Evolutionary conservation across 2,329 filamentous ascomycete species (phyloP).

Genomic region (Fusarium palustre): DNA sequence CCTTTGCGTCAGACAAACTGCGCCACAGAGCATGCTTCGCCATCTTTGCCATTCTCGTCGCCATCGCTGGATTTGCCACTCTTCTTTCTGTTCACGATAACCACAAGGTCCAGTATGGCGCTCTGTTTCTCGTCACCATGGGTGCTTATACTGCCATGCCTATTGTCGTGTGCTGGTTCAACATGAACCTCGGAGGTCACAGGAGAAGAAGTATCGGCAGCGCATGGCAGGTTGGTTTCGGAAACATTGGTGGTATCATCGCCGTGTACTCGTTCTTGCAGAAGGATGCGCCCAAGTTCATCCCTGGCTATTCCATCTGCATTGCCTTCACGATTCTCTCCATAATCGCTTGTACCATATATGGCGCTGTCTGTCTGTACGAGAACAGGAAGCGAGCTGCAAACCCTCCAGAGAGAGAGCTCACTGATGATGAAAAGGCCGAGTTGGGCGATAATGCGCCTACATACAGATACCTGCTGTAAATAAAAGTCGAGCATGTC

Average conservation of each 20-base stretch:
- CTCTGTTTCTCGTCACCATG: conserved; percentile 83
- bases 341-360: conserved; percentile 69
- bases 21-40: conserved; percentile 81
- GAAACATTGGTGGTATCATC: conserved; percentile 83
- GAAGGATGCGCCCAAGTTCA: conserved; percentile 76
- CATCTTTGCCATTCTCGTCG: conserved; percentile 73
- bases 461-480: conserved; percentile 70
- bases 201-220: conserved; percentile 76
- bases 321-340: conserved; percentile 79
- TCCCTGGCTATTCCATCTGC: conserved; percentile 80
- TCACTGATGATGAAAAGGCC: conserved; percentile 72
- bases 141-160: conserved; percentile 91
- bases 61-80: conserved; percentile 80
- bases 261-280: conserved; percentile 76
- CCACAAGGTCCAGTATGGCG: conserved; percentile 76
- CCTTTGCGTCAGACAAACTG: conserved; percentile 76
- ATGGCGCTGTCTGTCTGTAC: conserved; percentile 67
- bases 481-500: conserved; percentile 27
- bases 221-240: conserved; percentile 83
- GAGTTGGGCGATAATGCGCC: conserved; percentile 70
- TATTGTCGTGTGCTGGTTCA: conserved; percentile 85
- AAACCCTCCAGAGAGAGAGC: conserved; percentile 53
- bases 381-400: conserved; percentile 72
- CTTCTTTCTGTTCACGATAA: conserved; percentile 78
- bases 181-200: conserved; percentile 82